Percentiles rank a stretch among this genome's conserved stretches.
Conservation (phyloP, 108 stramenopile species). For the Discostella pseudostelligera region DNA sequence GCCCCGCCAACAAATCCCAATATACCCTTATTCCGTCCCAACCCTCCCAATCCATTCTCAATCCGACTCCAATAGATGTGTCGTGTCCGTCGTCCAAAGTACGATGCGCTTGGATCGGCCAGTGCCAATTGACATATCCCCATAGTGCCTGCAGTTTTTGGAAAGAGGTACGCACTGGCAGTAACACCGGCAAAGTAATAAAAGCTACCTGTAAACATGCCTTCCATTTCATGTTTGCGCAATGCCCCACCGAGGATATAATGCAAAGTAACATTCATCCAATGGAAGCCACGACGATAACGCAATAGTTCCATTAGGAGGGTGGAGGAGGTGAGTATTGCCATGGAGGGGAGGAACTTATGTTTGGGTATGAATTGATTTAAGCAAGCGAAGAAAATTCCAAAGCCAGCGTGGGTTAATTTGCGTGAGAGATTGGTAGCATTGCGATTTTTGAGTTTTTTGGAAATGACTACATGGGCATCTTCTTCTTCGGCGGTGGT, state of each 20-base stretch:
- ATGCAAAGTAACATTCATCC: slow-evolving; percentile 75
- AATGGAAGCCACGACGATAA: slow-evolving; percentile 73
- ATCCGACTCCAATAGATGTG: slow-evolving; percentile 84
- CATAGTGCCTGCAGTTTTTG: slow-evolving; percentile 62
- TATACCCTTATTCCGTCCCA: slow-evolving; percentile 86
- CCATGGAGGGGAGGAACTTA: slow-evolving; percentile 64
- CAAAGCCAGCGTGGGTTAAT: slow-evolving; percentile 69
- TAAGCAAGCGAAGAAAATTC: slow-evolving; percentile 72
- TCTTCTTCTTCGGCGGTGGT: background rate
- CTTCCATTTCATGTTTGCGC: slow-evolving; percentile 87
- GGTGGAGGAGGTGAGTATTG: slow-evolving; percentile 37
- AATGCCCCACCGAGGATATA: slow-evolving; percentile 59
- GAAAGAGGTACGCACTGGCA: slow-evolving; percentile 57
- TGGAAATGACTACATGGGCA: slow-evolving; percentile 29
- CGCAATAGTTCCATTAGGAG: slow-evolving; percentile 69
- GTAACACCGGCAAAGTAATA: slow-evolving; percentile 86
- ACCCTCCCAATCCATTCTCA: slow-evolving; percentile 72
- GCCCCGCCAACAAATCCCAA: slow-evolving; percentile 83
- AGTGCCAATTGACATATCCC: slow-evolving; percentile 81
- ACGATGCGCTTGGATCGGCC: slow-evolving; percentile 78
- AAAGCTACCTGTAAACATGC: slow-evolving; percentile 82
- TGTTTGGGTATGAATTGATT: slow-evolving; percentile 71
- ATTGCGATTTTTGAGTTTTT: slow-evolving; percentile 66
- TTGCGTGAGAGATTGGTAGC: slow-evolving; percentile 71
- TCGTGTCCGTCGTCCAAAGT: slow-evolving; percentile 72